phyloP scores from a whole-genome alignment of 306 rosid genomes.

The Fagus crenata region DNA sequence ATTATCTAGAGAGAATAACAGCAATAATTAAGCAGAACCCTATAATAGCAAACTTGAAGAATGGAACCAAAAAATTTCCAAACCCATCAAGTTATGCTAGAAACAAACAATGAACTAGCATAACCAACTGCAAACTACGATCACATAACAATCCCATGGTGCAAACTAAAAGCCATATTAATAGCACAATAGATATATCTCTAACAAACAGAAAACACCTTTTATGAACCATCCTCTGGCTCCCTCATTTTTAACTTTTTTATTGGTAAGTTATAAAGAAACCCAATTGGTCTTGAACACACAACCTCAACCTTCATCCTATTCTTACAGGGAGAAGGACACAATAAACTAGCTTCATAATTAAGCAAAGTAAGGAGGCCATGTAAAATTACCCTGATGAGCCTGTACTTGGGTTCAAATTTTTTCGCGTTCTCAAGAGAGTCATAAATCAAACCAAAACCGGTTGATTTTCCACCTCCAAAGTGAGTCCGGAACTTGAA shows the following conservation, averaged over 20 bases:
- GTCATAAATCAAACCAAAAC: conserved; percentile 91
- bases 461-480: conserved; percentile 97
- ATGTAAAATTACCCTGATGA: conserved; percentile 65
- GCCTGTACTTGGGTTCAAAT: conserved; percentile 91
- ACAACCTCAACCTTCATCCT: neutral
- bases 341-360: neutral
- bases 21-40: too few species aligned
- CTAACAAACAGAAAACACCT: neutral
- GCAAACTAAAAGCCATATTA: too few species aligned
- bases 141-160: too few species aligned
- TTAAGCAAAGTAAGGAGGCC: neutral
- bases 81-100: too few species aligned
- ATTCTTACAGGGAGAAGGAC: neutral
- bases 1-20: too few species aligned
- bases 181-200: too few species aligned
- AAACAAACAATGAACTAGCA: too few species aligned
- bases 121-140: too few species aligned
- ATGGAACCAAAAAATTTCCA: too few species aligned
- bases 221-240: neutral
- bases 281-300: neutral
- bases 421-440: conserved; percentile 87
- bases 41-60: too few species aligned
- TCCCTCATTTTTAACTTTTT: too few species aligned
- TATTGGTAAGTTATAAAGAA: neutral
- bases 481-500: conserved; percentile 89